Percentiles rank a stretch among this genome's conserved stretches.
Conservation (phyloP, 805 yeast species). For the Clavispora asparagi region DNA sequence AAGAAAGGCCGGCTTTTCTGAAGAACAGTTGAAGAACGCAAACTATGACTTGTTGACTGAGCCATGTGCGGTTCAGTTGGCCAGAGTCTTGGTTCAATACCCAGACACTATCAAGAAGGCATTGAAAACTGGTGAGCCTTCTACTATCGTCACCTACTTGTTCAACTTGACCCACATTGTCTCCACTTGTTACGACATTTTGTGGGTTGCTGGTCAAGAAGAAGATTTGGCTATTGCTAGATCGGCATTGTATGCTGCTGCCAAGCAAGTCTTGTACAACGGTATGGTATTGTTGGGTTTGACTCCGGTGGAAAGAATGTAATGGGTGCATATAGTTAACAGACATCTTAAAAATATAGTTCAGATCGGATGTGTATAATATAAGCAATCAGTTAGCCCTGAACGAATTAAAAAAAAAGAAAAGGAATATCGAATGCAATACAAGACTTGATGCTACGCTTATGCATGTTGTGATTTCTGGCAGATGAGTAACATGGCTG, state of each 20-base stretch:
- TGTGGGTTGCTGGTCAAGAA: conserved; percentile 97
- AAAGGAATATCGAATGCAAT: too few relatives aligned
- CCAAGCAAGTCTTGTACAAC: conserved; percentile 81
- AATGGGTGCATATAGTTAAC: conserved; percentile 7
- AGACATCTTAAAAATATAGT: neutral
- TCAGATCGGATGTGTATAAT: neutral
- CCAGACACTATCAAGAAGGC: conserved; percentile 88
- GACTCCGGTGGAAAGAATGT: conserved; percentile 99
- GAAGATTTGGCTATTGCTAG: conserved; percentile 83
- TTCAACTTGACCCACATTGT: conserved; percentile 91
- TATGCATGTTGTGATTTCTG: too few relatives aligned
- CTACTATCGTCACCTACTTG: conserved; percentile 88
- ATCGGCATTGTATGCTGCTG: conserved; percentile 84
- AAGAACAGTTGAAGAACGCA: conserved; percentile 41
- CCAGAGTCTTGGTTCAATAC: conserved; percentile 79
- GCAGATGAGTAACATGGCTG: neutral
- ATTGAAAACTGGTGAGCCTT: conserved; percentile 80
- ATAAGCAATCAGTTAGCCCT: too few relatives aligned
- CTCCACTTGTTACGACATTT: conserved; percentile 89
- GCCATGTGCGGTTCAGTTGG: conserved; percentile 62
- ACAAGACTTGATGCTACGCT: too few relatives aligned
- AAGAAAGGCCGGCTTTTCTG: conserved; percentile 60
- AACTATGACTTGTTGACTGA: conserved; percentile 63
- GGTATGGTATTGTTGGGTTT: conserved; percentile 89
- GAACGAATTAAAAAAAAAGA: too few relatives aligned